These are phyloP conservation scores for Pyrenochaeta sp. DNA, from an alignment of 2,329 filamentous ascomycete genomes.

Conservation along the genomic window DNA sequence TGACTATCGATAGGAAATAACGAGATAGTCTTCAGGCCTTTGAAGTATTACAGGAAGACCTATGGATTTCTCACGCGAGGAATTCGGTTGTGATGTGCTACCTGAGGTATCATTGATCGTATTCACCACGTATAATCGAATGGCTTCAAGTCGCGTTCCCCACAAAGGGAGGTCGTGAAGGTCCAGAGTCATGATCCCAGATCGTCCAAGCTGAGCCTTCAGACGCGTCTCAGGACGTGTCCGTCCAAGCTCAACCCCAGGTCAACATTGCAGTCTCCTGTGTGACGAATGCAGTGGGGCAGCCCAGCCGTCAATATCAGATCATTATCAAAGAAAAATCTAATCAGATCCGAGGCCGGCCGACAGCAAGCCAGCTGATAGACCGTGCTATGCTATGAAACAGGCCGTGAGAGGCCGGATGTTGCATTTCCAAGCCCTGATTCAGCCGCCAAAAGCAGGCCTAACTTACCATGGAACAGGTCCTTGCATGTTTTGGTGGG, in stretches of 20 bases:
- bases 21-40: too few species aligned
- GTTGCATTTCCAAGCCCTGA: conserved; percentile 42
- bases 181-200: neutral
- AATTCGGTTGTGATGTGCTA: too few species aligned
- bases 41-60: too few species aligned
- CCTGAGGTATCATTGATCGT: too few species aligned
- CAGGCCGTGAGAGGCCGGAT: conserved; percentile 15
- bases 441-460: conserved; percentile 37
- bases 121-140: too few species aligned
- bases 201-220: neutral
- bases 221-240: conserved; percentile 12
- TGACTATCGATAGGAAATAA: too few species aligned
- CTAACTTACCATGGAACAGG: conserved; percentile 33
- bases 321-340: conserved; percentile 28
- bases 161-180: too few species aligned
- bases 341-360: conserved; percentile 37
- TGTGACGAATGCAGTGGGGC: conserved; percentile 18
- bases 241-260: neutral
- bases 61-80: too few species aligned
- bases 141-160: too few species aligned
- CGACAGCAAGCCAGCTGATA: conserved; percentile 21
- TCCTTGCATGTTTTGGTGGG: conserved; percentile 44
- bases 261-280: conserved; percentile 1
- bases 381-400: conserved; percentile 21
- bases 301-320: conserved; percentile 11